phyloP scores from a whole-genome alignment of 1,284 basidiomycete species.

The Ustilago xerochloae region DNA sequence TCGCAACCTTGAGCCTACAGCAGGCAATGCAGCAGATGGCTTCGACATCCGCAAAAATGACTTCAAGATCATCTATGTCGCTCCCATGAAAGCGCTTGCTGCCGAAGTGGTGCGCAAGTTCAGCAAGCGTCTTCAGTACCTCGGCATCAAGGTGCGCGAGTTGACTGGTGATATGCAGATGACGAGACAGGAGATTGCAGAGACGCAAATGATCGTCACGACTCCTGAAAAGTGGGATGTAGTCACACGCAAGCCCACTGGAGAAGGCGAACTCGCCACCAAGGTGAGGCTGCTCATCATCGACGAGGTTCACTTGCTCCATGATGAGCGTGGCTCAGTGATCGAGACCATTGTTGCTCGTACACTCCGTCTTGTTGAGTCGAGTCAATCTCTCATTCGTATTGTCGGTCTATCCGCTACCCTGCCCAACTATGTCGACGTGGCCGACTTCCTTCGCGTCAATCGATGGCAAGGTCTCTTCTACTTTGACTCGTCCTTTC shows the following conservation, averaged over 20 bases:
- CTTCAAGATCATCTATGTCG: slow-evolving; percentile 99
- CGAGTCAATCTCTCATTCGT: slow-evolving; percentile 95
- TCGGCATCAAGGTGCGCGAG: slow-evolving; percentile 87
- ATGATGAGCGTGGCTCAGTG: slow-evolving; percentile 97
- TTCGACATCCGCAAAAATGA: slow-evolving; percentile 61
- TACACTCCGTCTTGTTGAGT: slow-evolving; percentile 92
- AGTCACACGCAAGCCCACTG: slow-evolving; percentile 94
- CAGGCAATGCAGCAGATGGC: slow-evolving; percentile 56
- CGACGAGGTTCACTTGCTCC: slow-evolving; percentile 96
- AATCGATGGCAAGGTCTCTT: slow-evolving; percentile 91
- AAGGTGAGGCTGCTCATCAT: slow-evolving; percentile 95
- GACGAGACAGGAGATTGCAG: slow-evolving; percentile 90
- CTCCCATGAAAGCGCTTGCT: slow-evolving; percentile 98
- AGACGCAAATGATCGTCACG: slow-evolving; percentile 98
- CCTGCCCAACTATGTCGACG: slow-evolving; percentile 95
- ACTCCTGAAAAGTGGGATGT: slow-evolving; percentile 99
- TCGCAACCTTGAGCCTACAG: slow-evolving; percentile 76
- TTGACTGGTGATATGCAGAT: slow-evolving; percentile 99
- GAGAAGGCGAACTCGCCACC: slow-evolving; percentile 88
- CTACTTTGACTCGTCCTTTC: slow-evolving; percentile 97
- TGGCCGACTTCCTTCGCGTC: slow-evolving; percentile 93
- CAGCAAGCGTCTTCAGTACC: slow-evolving; percentile 87
- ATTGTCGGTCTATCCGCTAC: slow-evolving; percentile 98
- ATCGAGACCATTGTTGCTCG: slow-evolving; percentile 98
- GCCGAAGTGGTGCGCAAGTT: slow-evolving; percentile 95